Conservation (phyloP, 75 land plant species). For the Gnetum montanum region DNA sequence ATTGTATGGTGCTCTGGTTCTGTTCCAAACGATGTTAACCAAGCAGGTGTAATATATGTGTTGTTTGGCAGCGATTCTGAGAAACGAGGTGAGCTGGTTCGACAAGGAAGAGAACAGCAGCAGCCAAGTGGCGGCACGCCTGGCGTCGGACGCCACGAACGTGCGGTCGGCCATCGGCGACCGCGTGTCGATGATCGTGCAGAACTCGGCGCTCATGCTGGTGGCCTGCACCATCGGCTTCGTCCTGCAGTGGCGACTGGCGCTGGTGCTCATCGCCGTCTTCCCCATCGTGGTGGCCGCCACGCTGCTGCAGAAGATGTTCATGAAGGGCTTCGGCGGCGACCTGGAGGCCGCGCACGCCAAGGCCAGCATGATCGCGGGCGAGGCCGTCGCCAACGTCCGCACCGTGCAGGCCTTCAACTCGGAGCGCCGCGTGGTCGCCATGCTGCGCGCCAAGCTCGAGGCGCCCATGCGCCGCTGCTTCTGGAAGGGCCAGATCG, state of each 20-base stretch:
- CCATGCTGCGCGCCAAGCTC: conserved; percentile 51
- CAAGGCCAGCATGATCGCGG: conserved; percentile 79
- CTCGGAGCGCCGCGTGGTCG: conserved; percentile 66
- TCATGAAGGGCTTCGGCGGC: conserved; percentile 88
- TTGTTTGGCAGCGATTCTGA: conserved; percentile 36
- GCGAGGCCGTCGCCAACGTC: conserved; percentile 83
- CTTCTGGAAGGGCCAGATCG: conserved; percentile 91
- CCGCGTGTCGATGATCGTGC: conserved; percentile 74
- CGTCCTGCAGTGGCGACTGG: conserved; percentile 78
- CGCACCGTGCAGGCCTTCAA: conserved; percentile 93
- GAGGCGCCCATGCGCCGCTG: conserved; percentile 50
- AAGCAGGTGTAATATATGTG: no score
- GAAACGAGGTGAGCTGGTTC: conserved; percentile 88
- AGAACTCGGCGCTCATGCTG: conserved; percentile 68
- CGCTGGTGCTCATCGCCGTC: conserved; percentile 75
- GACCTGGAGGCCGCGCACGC: conserved; percentile 75
- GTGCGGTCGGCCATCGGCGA: conserved; percentile 93
- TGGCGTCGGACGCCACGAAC: conserved; percentile 74
- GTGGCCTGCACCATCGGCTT: conserved; percentile 84
- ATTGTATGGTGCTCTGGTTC: neutral
- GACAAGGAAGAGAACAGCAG: conserved; percentile 89
- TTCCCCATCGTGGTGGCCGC: conserved; percentile 83
- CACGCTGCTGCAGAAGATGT: conserved; percentile 79
- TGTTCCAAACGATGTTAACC: neutral
- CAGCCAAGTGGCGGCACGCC: conserved; percentile 55